Base-by-base conservation (phyloP, 1,139 yeast genomes). In the Candida glucosophila region DNA sequence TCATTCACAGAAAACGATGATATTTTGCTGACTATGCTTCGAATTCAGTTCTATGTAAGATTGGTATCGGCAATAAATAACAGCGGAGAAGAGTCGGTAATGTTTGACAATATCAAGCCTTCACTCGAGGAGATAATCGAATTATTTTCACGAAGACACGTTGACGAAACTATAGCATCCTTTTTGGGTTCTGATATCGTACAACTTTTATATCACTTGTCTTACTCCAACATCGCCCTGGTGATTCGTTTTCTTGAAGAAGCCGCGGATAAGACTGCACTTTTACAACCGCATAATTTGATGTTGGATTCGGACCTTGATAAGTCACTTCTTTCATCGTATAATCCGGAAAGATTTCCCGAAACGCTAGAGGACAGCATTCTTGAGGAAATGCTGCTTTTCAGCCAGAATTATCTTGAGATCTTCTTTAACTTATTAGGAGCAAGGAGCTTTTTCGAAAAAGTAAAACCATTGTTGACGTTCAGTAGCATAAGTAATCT, bases 371-470 rank as follows among this genome's bases (percentile, higher is more conserved):
- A 32, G 8, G 41, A 43, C 29, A n/a, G n/a, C n/a, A 26, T 45
- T 18, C 12, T 45, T 26, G 33, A 30, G 12, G 28, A 43, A 22
- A 29, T 42, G 14, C 40, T 55, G 4, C 12, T 19, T 8, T 33
- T 52, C 17, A 41, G 40, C 22, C 41, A 38, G 29, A 31, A 43
- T 29, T 55, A 46, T 30, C 51, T 58, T 23, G 39, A 51, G 2
- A 48, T 58, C 12, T 36, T 60, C 3, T 36, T 58, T 21, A 57
- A 58, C 28, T 29, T 55, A 14, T 36, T 55, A 5, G 42, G 37
- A 5, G 40, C 41, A 6, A 26, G 38, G 9, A 18, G 25, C 0
- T 27, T 48, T 5, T 59, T 60, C 29, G 20, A 26, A 2, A 25
- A 28, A 14, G 29, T 58, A 4, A 27, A 36, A 1, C 41, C 39